Base-by-base conservation (phyloP, 768 basidiomycete genomes). In the Lactarius evosmus region DNA sequence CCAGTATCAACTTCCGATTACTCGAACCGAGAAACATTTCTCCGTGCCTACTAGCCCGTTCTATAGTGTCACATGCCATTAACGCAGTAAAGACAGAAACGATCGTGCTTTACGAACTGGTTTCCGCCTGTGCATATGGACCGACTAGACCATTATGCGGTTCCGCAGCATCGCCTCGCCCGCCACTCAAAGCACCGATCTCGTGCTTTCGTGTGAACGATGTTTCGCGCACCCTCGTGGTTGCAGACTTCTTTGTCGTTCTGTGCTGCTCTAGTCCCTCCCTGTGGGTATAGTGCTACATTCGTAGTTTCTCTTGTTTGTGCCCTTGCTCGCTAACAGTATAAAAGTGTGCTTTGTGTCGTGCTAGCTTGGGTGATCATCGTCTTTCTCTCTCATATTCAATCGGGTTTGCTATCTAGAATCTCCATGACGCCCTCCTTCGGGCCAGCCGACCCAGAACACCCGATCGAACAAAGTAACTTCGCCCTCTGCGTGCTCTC, bases 401-500 rank as follows among this genome's bases (percentile, higher is more conserved):
- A 34, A 4, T 29, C 19, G 5, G 3, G 16, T 4, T 11, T 46
- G 29, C 38, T 16, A 25, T 25, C 52, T 16, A 2, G n/a, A 5
- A 1, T 7, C 29, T n/a, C 22, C 44, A 64, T 64, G 62, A 4
- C 51, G 11, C 30, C 40, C 8, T 32, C 34, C n/a, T 34, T 53
- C 3, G 36, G 30, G 29, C n/a, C 7, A 9, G 6, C 22, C 3
- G 29, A 49, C 33, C 58, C 44, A 33, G 63, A 64, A 16, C 30
- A 40, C 2, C 19, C 46, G 19, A 59, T 60, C 7, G 63, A 60
- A 32, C 58, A 49, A 22, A 49, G 25, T 40, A 29, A 38, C 32
- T 27, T 64, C n/a, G 41, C 58, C 7, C 52, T 64, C 46, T 60
- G 19, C 22, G 34, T 60, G 14, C 36, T 55, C 22, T 64, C 58